phyloP scores from a whole-genome alignment of 2,329 filamentous ascomycete species.

The Fusarium pseudocircinatum region DNA sequence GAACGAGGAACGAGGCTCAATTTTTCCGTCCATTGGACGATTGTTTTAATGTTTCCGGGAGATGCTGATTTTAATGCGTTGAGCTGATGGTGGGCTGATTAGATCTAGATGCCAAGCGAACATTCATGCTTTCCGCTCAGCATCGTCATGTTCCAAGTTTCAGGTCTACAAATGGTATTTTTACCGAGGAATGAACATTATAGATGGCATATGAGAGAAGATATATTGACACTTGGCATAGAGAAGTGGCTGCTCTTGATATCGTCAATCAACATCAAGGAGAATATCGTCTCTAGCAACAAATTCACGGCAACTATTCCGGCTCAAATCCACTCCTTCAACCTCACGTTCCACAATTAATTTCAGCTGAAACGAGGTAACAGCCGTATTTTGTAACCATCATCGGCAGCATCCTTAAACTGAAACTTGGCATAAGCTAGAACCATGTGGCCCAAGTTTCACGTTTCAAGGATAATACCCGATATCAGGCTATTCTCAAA shows the following conservation, averaged over 20 bases:
- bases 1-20: slow-evolving; percentile 23
- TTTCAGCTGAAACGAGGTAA: slow-evolving; percentile 10
- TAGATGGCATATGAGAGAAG: not conserved
- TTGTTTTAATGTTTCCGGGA: slow-evolving; percentile 21
- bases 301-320: not conserved
- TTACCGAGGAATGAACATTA: not conserved
- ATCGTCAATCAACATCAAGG: not conserved
- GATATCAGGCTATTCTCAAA: slow-evolving; percentile 3
- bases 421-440: slow-evolving; percentile 12
- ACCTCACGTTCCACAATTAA: not conserved
- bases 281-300: not conserved
- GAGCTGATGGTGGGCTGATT: slow-evolving; percentile 1
- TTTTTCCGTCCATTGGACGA: slow-evolving; percentile 38
- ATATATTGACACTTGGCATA: not conserved
- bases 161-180: not conserved
- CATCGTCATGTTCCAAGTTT: not conserved
- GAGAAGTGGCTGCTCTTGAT: not conserved
- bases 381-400: not conserved
- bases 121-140: not conserved
- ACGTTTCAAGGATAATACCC: slow-evolving; percentile 8
- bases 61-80: slow-evolving; percentile 5
- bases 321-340: not conserved
- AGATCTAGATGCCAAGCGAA: not conserved
- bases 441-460: not conserved
- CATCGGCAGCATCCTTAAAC: not conserved